These are phyloP conservation scores for Ophiosphaerella narmari DNA, from an alignment of 2,329 filamentous ascomycete genomes.

Conservation along the genomic window DNA sequence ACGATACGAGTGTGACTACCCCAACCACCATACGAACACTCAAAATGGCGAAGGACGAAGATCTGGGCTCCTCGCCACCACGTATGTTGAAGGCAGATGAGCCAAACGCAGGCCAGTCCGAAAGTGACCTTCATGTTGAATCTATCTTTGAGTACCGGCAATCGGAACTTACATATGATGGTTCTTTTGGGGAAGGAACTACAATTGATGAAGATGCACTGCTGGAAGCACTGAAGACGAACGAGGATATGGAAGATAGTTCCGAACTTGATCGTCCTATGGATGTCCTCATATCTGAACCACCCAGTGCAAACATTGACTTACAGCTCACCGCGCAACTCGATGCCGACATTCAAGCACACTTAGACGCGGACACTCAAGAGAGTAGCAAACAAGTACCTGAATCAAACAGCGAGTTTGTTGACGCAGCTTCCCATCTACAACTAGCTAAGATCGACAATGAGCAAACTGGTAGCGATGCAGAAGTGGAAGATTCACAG, in stretches of 20 bases:
- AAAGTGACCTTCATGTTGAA: slow-evolving; percentile 9
- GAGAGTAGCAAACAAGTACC: slow-evolving; percentile 8
- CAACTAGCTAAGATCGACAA: slow-evolving; percentile 1
- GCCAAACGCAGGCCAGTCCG: not conserved
- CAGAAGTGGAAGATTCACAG: slow-evolving; percentile 30
- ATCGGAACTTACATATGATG: slow-evolving; percentile 16
- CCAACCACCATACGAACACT: slow-evolving; percentile 34
- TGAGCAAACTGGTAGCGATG: slow-evolving; percentile 16
- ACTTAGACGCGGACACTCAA: slow-evolving; percentile 8
- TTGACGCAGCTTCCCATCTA: slow-evolving; percentile 30
- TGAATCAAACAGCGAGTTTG: slow-evolving; percentile 26
- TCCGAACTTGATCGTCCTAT: slow-evolving; percentile 1
- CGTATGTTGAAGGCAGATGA: slow-evolving; percentile 21
- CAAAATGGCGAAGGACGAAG: slow-evolving; percentile 24
- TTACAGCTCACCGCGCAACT: slow-evolving; percentile 42
- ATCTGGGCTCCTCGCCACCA: slow-evolving; percentile 45
- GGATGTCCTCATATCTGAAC: slow-evolving; percentile 25
- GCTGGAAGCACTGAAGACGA: slow-evolving; percentile 12
- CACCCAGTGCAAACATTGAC: slow-evolving; percentile 39
- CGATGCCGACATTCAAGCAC: slow-evolving; percentile 39
- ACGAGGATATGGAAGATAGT: slow-evolving; percentile 7
- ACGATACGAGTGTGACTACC: slow-evolving; percentile 33
- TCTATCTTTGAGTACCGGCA: slow-evolving; percentile 31
- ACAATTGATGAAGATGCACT: slow-evolving; percentile 37
- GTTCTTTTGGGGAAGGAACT: slow-evolving; percentile 39